These are phyloP conservation scores for Podospora australis DNA, from an alignment of 495 filamentous ascomycete species.

Conservation along the genomic window DNA sequence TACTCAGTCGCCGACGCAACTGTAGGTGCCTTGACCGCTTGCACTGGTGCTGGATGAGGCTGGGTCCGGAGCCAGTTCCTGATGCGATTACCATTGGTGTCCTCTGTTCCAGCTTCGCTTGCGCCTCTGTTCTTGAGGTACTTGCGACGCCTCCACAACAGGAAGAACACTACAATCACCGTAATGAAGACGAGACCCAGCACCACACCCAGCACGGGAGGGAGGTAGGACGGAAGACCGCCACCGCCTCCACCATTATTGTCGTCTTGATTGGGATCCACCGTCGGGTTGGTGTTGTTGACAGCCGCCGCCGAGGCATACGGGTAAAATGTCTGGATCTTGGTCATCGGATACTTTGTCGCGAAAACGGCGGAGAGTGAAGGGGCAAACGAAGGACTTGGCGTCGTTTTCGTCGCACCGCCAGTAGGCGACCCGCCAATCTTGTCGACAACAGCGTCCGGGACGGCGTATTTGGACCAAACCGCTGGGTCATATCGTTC, in stretches of 20 bases:
- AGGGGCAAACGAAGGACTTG: constrained; percentile 42
- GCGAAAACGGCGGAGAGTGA: constrained; percentile 49
- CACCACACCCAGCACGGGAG: constrained; percentile 60
- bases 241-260: constrained; percentile 15
- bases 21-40: constrained; percentile 36
- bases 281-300: constrained; percentile 31
- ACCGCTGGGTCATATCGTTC: constrained; percentile 52
- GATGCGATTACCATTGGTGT: constrained; percentile 36
- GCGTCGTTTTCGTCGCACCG: constrained; percentile 50
- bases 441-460: constrained; percentile 43
- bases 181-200: constrained; percentile 55
- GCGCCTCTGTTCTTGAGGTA: constrained; percentile 25
- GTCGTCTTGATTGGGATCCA: background rate
- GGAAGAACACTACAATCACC: constrained; percentile 42
- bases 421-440: constrained; percentile 59
- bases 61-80: constrained; percentile 30
- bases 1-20: constrained; percentile 31
- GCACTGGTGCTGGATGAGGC: background rate
- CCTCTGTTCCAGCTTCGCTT: constrained; percentile 41
- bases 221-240: constrained; percentile 54
- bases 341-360: constrained; percentile 48
- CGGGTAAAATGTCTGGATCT: constrained; percentile 54
- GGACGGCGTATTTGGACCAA: constrained; percentile 56
- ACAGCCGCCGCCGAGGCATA: constrained; percentile 36
- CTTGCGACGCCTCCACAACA: constrained; percentile 50